Evolutionary conservation across 345 rosid genomes (phyloP).

Genomic region (Litchi chinensis): DNA sequence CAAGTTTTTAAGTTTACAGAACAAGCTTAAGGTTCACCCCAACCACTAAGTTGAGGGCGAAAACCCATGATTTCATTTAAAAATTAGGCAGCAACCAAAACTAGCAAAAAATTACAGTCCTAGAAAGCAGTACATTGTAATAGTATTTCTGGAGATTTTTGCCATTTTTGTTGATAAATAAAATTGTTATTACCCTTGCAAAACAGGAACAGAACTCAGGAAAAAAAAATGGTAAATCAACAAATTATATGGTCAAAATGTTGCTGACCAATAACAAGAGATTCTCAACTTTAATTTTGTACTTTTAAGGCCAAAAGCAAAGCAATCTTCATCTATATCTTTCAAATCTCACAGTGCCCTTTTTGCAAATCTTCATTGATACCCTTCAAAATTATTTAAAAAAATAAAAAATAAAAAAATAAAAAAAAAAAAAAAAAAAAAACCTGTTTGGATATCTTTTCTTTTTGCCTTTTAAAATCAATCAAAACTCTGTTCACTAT

Average conservation of each 20-base stretch:
- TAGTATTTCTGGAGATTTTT: background rate
- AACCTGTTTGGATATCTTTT: conserved; percentile 21
- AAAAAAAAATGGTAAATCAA: background rate
- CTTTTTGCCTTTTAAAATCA: conserved; percentile 7
- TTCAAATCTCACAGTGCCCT: conserved; percentile 23
- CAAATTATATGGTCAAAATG: conserved; percentile 16
- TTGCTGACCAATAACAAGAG: conserved; percentile 18
- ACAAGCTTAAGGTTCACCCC: background rate
- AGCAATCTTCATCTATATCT: conserved; percentile 32
- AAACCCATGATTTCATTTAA: too few relatives aligned
- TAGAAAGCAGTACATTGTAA: background rate
- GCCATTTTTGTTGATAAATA: background rate
- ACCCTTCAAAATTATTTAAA: conserved; percentile 24
- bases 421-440: conserved; percentile 12
- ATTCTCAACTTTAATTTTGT: conserved; percentile 32
- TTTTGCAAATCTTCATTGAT: conserved; percentile 37
- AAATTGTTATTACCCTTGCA: background rate
- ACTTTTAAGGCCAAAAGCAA: conserved; percentile 31
- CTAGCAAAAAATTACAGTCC: background rate
- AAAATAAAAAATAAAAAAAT: background rate
- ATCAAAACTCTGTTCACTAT: background rate
- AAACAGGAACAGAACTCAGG: background rate
- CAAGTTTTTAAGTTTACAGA: background rate
- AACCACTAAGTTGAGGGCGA: background rate
- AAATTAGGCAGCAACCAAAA: too few relatives aligned